Conservation (phyloP, 2,329 filamentous ascomycete genomes). For the Trichoderma lentiforme region DNA sequence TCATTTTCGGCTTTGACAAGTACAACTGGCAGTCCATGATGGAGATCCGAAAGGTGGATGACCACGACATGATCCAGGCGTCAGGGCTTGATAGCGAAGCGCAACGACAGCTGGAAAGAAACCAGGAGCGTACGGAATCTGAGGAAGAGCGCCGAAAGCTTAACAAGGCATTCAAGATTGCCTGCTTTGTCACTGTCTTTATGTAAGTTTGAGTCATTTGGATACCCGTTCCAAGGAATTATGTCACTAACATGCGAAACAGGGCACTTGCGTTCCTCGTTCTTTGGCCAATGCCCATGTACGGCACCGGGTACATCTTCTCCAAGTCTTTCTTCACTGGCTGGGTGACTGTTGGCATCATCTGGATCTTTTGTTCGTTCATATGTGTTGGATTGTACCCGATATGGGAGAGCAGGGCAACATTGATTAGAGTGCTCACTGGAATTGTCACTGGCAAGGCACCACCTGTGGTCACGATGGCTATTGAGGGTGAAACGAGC, state of each 20-base stretch:
- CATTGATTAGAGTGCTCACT: constrained; percentile 29
- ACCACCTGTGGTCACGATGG: not conserved
- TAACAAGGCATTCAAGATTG: constrained; percentile 50
- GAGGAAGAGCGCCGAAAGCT: constrained; percentile 49
- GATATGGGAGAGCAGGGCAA: constrained; percentile 71
- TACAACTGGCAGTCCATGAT: constrained; percentile 88
- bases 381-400: constrained; percentile 78
- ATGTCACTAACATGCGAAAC: not conserved
- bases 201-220: constrained; percentile 25
- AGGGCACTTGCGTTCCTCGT: constrained; percentile 67
- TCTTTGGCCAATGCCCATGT: constrained; percentile 92
- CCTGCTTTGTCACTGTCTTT: constrained; percentile 33
- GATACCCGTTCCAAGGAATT: not conserved
- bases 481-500: not conserved
- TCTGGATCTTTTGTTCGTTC: constrained; percentile 70
- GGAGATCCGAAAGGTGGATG: constrained; percentile 73
- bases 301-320: constrained; percentile 70
- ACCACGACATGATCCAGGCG: constrained; percentile 64
- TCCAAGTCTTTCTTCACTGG: constrained; percentile 64
- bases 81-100: constrained; percentile 47
- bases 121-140: constrained; percentile 34
- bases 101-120: constrained; percentile 22
- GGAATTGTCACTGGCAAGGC: constrained; percentile 8
- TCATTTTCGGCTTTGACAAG: constrained; percentile 56
- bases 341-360: constrained; percentile 67